phyloP scores from a whole-genome alignment of 176 grass and related monocot genomes.

The Eragrostis nindensis region DNA sequence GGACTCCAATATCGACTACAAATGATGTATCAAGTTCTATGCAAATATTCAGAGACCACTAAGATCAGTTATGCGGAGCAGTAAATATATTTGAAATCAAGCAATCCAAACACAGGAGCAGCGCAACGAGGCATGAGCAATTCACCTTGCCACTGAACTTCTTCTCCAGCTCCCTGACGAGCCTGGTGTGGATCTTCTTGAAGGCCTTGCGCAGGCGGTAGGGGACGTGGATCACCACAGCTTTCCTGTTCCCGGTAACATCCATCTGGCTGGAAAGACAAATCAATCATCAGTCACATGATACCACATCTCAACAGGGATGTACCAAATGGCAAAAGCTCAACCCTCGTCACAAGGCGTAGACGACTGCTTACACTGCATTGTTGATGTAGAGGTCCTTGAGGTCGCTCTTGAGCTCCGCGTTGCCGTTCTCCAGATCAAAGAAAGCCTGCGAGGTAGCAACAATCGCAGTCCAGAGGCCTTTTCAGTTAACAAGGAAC shows the following conservation, averaged over 20 bases:
- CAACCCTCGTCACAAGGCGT: neutral
- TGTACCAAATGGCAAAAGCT: neutral
- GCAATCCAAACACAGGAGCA: neutral
- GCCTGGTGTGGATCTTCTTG: constrained; percentile 90
- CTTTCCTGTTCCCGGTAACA: constrained; percentile 78
- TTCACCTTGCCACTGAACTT: constrained; percentile 96
- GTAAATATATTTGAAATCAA: too few species aligned
- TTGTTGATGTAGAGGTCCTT: constrained; percentile 94
- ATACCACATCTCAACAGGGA: neutral
- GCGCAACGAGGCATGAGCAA: neutral
- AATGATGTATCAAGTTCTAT: neutral
- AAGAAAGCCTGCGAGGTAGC: constrained; percentile 70
- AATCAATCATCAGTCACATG: neutral
- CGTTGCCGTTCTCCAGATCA: constrained; percentile 90
- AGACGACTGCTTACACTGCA: constrained; percentile 52
- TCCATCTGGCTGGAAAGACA: constrained; percentile 69
- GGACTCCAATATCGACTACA: neutral
- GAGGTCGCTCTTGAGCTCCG: constrained; percentile 88
- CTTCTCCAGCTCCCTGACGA: constrained; percentile 96
- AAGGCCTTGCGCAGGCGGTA: constrained; percentile 87
- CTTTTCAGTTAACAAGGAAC: neutral
- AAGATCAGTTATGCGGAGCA: neutral
- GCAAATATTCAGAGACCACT: neutral
- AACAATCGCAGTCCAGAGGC: neutral
- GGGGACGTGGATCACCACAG: constrained; percentile 84